Conservation (phyloP, 768 basidiomycete genomes). For the Boletus tylopilopsis region DNA sequence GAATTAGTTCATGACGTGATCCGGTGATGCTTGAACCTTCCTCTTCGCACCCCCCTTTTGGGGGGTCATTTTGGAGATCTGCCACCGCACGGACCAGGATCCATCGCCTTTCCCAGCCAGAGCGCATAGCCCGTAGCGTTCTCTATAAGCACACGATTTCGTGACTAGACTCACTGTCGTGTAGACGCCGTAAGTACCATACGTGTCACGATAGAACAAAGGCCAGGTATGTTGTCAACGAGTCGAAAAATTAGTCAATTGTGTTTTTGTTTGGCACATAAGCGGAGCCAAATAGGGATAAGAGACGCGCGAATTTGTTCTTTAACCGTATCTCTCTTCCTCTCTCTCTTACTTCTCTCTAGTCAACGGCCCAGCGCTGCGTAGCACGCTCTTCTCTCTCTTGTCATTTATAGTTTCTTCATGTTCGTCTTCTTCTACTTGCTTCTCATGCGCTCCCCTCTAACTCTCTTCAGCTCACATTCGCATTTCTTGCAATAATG, state of each 20-base stretch:
- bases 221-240: conserved; percentile 11
- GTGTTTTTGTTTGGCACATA: conserved; percentile 37
- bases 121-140: neutral
- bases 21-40: conserved; percentile 18
- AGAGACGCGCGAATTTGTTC: conserved; percentile 36
- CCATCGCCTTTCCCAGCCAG: neutral
- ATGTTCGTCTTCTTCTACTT: conserved; percentile 33
- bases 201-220: conserved; percentile 3
- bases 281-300: conserved; percentile 42
- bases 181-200: conserved; percentile 4
- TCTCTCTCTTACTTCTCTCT: conserved; percentile 55
- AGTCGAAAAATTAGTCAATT: conserved; percentile 28
- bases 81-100: conserved; percentile 34
- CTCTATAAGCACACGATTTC: neutral
- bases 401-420: conserved; percentile 53
- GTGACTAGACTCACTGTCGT: neutral
- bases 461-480: conserved; percentile 43
- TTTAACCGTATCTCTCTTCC: conserved; percentile 43
- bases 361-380: conserved; percentile 48
- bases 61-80: conserved; percentile 19
- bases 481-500: conserved; percentile 69
- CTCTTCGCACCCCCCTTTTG: conserved; percentile 8
- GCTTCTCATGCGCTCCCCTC: conserved; percentile 1
- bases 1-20: conserved; percentile 32
- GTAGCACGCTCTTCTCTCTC: conserved; percentile 59